phyloP scores from a whole-genome alignment of 768 basidiomycete species.

The Kondoa malvinella region DNA sequence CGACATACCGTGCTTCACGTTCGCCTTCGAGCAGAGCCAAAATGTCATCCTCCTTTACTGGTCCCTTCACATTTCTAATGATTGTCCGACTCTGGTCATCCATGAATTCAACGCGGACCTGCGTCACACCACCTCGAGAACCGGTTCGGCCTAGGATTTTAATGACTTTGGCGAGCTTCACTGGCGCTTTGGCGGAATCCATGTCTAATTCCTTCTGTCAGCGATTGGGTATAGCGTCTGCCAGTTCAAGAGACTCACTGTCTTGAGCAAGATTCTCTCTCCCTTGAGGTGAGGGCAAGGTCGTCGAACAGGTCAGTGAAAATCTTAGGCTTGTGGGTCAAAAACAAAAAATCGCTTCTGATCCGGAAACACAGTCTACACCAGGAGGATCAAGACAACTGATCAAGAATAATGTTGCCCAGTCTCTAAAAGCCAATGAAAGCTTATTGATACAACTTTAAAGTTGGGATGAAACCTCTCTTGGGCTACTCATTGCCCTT shows the following conservation, averaged over 20 bases:
- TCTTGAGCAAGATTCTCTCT: not conserved
- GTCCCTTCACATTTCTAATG: conserved; percentile 98
- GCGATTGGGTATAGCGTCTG: not conserved
- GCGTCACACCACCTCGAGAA: conserved; percentile 95
- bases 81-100: conserved; percentile 89
- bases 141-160: conserved; percentile 97
- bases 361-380: too few species aligned
- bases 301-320: too few species aligned
- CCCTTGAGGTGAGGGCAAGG: too few species aligned
- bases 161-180: conserved; percentile 10
- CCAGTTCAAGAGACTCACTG: not conserved
- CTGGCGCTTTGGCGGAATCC: not conserved
- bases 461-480: too few species aligned
- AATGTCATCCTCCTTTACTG: conserved; percentile 89
- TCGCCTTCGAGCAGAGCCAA: conserved; percentile 92
- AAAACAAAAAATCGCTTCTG: too few species aligned
- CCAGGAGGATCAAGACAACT: too few species aligned
- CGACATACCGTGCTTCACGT: conserved; percentile 90
- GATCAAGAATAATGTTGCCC: too few species aligned
- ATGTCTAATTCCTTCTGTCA: not conserved
- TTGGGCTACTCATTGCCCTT: too few species aligned
- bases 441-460: too few species aligned
- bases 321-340: too few species aligned
- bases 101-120: conserved; percentile 99
- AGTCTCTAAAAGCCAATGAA: too few species aligned